Conservation (phyloP, 176 grass and related monocot species). For the Aechmea fasciata region DNA sequence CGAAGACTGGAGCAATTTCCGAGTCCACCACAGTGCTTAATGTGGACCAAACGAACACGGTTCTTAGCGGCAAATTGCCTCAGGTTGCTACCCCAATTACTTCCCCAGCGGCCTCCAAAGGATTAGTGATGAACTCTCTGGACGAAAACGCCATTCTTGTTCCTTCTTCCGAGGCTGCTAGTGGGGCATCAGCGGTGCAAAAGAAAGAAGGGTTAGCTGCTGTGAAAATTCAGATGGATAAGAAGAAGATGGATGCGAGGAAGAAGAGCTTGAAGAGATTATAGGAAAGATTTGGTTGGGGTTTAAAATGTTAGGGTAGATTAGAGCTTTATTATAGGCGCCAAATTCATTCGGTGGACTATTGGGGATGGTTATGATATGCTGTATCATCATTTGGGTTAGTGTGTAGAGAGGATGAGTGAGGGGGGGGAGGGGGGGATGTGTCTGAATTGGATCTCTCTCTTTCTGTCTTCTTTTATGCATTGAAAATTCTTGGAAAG, state of each 20-base stretch:
- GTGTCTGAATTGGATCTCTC: background rate
- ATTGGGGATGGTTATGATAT: slow-evolving; percentile 14
- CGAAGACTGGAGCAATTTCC: slow-evolving; percentile 53
- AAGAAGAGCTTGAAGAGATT: slow-evolving; percentile 97
- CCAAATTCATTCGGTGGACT: slow-evolving; percentile 7
- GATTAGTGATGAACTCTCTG: slow-evolving; percentile 25
- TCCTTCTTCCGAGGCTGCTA: slow-evolving; percentile 8
- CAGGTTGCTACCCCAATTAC: slow-evolving; percentile 21
- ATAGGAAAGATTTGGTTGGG: slow-evolving; percentile 6
- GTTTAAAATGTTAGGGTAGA: slow-evolving; percentile 1
- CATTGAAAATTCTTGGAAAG: background rate
- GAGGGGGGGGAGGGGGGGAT: background rate
- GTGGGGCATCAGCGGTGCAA: slow-evolving; percentile 27
- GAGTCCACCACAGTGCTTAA: slow-evolving; percentile 64
- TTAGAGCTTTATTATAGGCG: slow-evolving; percentile 11
- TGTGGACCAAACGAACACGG: slow-evolving; percentile 39
- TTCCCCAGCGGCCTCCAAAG: slow-evolving; percentile 35
- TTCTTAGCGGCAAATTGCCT: slow-evolving; percentile 29
- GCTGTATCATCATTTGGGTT: slow-evolving; percentile 19
- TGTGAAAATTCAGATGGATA: slow-evolving; percentile 41
- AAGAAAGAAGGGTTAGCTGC: slow-evolving; percentile 36
- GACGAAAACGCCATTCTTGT: slow-evolving; percentile 46
- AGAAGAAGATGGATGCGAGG: slow-evolving; percentile 83
- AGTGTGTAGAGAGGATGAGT: background rate
- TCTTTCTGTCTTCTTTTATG: background rate